A percentile compares a stretch with the other conserved stretches of the same genome.
Conservation (phyloP, 164 flowering plant species). For the Tinospora cordifolia region DNA sequence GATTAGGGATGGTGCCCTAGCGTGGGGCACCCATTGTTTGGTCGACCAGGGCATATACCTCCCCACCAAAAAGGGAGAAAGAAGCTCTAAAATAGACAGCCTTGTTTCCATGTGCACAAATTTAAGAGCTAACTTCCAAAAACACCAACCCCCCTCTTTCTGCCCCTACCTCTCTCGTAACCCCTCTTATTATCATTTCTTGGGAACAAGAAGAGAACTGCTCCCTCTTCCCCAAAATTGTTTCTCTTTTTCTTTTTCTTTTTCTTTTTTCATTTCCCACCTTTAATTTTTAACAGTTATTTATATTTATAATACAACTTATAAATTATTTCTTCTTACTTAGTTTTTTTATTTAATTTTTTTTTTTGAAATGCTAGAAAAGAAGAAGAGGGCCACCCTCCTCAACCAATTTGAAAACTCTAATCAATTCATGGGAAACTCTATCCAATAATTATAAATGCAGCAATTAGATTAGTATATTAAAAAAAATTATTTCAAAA, state of each 20-base stretch:
- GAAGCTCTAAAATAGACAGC: constrained; percentile 49
- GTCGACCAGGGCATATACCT: constrained; percentile 37
- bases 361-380: no score
- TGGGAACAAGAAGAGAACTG: constrained; percentile 14
- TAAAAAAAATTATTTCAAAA: no score
- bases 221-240: neutral
- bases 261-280: neutral
- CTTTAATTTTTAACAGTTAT: neutral
- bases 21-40: constrained; percentile 51
- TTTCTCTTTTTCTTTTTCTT: neutral
- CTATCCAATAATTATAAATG: no score
- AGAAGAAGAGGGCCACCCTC: no score
- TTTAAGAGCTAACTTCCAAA: constrained; percentile 69
- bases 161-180: constrained; percentile 6
- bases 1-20: constrained; percentile 37
- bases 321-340: no score
- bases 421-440: no score
- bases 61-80: constrained; percentile 49
- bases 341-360: no score
- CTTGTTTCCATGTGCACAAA: constrained; percentile 75
- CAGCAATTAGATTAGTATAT: no score
- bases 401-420: no score
- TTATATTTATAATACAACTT: no score
- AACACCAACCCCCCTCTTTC: constrained; percentile 40
- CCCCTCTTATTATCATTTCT: constrained; percentile 1